A percentile compares a stretch with the other conserved stretches of the same genome.
phyloP scores from a whole-genome alignment of 2,329 filamentous ascomycete genomes.

The Aspergillus ibericus region DNA sequence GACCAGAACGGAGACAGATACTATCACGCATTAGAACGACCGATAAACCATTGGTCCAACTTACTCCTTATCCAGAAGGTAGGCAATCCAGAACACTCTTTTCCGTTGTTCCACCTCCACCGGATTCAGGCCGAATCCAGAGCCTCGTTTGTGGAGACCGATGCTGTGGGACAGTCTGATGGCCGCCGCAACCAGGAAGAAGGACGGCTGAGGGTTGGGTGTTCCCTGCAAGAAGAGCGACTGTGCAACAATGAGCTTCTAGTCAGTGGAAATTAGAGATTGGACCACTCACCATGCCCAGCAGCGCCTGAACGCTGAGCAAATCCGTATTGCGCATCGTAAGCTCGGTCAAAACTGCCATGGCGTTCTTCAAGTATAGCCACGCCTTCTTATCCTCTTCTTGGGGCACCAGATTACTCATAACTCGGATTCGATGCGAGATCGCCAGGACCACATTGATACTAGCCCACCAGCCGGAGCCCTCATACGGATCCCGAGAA shows the following conservation, averaged over 20 bases:
- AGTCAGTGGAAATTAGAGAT: background rate
- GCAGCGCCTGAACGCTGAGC: conserved; percentile 86
- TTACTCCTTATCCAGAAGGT: conserved; percentile 70
- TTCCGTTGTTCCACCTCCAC: conserved; percentile 91
- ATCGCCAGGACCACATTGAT: conserved; percentile 94
- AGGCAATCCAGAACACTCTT: conserved; percentile 75
- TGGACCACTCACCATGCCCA: conserved; percentile 69
- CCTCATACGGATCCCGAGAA: conserved; percentile 86
- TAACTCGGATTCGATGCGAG: conserved; percentile 84
- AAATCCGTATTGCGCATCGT: conserved; percentile 96
- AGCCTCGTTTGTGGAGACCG: conserved; percentile 88
- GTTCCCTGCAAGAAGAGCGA: conserved; percentile 93
- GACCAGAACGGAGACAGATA: conserved; percentile 69
- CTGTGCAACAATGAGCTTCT: conserved; percentile 29
- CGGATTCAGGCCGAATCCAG: conserved; percentile 87
- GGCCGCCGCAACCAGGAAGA: conserved; percentile 85
- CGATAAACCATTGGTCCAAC: conserved; percentile 25
- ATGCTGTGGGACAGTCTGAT: conserved; percentile 91
- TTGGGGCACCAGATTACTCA: conserved; percentile 87
- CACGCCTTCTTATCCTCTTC: conserved; percentile 94
- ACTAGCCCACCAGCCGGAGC: conserved; percentile 97
- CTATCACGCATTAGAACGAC: conserved; percentile 32
- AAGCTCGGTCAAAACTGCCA: conserved; percentile 88
- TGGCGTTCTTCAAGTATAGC: conserved; percentile 94
- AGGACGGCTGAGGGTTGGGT: conserved; percentile 91